These are phyloP conservation scores for Fusarium illudens DNA, from an alignment of 2,329 filamentous ascomycete species.

Conservation along the genomic window DNA sequence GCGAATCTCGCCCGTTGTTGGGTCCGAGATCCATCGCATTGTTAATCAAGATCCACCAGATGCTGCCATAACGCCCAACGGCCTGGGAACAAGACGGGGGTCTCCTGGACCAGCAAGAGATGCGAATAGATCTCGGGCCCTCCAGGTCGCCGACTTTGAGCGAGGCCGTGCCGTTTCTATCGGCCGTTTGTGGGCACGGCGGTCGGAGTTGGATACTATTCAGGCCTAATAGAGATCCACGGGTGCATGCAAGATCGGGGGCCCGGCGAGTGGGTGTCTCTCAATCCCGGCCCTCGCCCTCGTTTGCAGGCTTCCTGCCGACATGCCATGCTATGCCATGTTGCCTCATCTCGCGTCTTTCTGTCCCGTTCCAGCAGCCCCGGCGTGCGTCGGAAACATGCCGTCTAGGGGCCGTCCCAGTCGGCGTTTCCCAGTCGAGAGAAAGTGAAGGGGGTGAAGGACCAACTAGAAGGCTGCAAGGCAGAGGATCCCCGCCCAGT, in stretches of 20 bases:
- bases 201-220: neutral
- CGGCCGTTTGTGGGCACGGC: neutral
- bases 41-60: conserved; percentile 21
- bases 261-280: conserved; percentile 7
- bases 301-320: conserved; percentile 1
- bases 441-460: neutral
- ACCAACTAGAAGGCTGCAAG: neutral
- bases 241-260: conserved; percentile 23
- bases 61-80: conserved; percentile 4
- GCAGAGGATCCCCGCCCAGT: neutral
- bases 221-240: conserved; percentile 12
- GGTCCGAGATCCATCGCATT: conserved; percentile 1
- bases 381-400: neutral
- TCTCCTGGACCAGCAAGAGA: conserved; percentile 2
- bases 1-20: neutral
- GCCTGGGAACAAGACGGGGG: neutral
- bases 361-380: neutral
- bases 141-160: conserved; percentile 12
- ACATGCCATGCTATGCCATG: too few species aligned
- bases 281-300: conserved; percentile 15
- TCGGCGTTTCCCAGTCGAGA: conserved; percentile 5
- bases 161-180: conserved; percentile 9
- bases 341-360: conserved; percentile 24
- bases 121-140: conserved; percentile 9
- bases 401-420: neutral